phyloP scores from a whole-genome alignment of 2,329 filamentous ascomycete species.

The Fusarium sulawesiense region DNA sequence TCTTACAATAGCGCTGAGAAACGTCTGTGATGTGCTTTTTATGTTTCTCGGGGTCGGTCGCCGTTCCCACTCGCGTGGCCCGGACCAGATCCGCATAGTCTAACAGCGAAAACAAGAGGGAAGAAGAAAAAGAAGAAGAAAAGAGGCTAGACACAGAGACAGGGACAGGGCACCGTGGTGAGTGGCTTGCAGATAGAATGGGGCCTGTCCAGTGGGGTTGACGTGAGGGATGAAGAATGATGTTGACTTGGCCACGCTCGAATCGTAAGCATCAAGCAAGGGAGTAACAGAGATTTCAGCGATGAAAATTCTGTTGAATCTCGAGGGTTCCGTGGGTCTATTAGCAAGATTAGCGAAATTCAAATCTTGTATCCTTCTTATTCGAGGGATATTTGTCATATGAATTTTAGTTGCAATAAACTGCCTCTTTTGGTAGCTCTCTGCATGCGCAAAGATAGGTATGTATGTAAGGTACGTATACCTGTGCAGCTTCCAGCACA shows the following conservation, averaged over 20 bases:
- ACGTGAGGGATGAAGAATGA: slow-evolving; percentile 30
- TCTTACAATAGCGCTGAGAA: slow-evolving; percentile 19
- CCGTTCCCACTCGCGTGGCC: slow-evolving; percentile 34
- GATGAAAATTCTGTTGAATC: slow-evolving; percentile 17
- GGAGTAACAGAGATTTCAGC: slow-evolving; percentile 16
- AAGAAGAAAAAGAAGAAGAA: background rate
- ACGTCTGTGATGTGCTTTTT: slow-evolving; percentile 9
- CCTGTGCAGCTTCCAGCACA: slow-evolving; percentile 18
- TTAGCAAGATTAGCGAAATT: background rate
- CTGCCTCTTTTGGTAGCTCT: background rate
- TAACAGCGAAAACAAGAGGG: slow-evolving; percentile 3
- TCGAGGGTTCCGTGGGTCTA: background rate
- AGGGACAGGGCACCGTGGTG: slow-evolving; percentile 11
- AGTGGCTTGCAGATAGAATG: slow-evolving; percentile 17
- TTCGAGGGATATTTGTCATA: background rate
- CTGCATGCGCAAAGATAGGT: background rate
- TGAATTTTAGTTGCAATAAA: background rate
- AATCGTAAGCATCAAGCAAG: slow-evolving; percentile 30
- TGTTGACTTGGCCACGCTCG: slow-evolving; percentile 9
- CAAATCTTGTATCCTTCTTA: background rate
- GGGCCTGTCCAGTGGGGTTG: slow-evolving; percentile 28
- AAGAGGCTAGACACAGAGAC: background rate
- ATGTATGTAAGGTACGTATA: background rate
- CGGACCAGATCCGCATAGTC: slow-evolving; percentile 22
- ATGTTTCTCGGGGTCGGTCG: slow-evolving; percentile 11